A percentile compares a stretch with the other conserved stretches of the same genome.
These are phyloP conservation scores for Ustilago loliicola DNA, from an alignment of 1,284 basidiomycete genomes.

Conservation along the genomic window DNA sequence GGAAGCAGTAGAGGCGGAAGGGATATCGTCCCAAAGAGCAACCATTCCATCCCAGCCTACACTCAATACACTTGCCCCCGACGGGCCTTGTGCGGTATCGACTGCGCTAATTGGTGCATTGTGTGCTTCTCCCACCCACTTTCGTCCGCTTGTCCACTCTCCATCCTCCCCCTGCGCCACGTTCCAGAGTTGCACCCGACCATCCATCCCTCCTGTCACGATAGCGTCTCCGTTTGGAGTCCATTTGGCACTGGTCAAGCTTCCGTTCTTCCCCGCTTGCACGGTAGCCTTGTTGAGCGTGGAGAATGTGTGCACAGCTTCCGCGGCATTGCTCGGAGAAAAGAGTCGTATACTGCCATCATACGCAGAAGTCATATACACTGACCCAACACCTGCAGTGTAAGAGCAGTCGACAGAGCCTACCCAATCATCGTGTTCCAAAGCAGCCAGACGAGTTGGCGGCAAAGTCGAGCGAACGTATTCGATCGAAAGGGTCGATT, in stretches of 20 bases:
- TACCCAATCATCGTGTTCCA: constrained; percentile 95
- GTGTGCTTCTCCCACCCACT: constrained; percentile 46
- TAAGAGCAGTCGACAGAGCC: constrained; percentile 77
- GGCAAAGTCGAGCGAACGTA: constrained; percentile 94
- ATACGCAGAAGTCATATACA: constrained; percentile 70
- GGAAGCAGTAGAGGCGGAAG: constrained; percentile 2
- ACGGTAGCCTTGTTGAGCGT: constrained; percentile 53
- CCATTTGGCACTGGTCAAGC: constrained; percentile 81
- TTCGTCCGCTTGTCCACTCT: constrained; percentile 31
- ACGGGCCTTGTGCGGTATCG: constrained; percentile 32
- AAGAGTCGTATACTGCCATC: constrained; percentile 68
- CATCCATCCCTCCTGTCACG: constrained; percentile 86
- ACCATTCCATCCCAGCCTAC: constrained; percentile 66
- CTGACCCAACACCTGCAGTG: neutral
- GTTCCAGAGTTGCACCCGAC: constrained; percentile 73
- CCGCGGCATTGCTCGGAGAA: constrained; percentile 37
- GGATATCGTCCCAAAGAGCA: constrained; percentile 59
- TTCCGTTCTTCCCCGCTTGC: constrained; percentile 59
- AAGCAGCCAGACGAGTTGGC: constrained; percentile 82
- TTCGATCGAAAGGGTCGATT: constrained; percentile 91
- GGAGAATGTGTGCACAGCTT: constrained; percentile 52
- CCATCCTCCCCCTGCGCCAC: constrained; percentile 16
- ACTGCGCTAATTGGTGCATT: constrained; percentile 49
- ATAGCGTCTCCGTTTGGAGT: constrained; percentile 71
- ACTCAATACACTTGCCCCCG: constrained; percentile 39